Evolutionary conservation across 2,329 filamentous ascomycete genomes (phyloP).

Genomic region (Penicillium brevicompactum): DNA sequence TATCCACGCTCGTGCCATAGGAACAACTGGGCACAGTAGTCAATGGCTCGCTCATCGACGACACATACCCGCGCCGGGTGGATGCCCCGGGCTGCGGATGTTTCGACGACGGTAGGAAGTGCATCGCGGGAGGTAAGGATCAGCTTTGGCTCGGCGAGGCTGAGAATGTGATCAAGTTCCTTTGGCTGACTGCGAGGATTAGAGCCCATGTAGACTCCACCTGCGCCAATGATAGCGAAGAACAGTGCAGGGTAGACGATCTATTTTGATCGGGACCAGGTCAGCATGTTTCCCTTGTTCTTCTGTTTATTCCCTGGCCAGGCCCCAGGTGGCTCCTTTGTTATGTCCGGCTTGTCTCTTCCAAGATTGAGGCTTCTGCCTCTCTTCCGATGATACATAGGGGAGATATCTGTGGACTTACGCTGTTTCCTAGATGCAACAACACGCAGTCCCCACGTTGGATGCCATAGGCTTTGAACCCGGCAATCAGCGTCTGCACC

Average conservation of each 20-base stretch:
- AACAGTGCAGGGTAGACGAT: conserved; percentile 44
- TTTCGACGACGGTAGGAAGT: conserved; percentile 39
- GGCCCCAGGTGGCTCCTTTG: no score
- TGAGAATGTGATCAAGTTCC: conserved; percentile 52
- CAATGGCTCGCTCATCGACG: conserved; percentile 36
- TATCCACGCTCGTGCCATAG: conserved; percentile 28
- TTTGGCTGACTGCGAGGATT: conserved; percentile 51
- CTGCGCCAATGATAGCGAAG: conserved; percentile 47
- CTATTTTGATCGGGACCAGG: conserved; percentile 23
- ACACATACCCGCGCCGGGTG: conserved; percentile 37
- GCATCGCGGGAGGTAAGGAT: conserved; percentile 48
- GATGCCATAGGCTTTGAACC: conserved; percentile 42
- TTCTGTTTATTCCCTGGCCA: not conserved
- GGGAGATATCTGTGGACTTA: conserved; percentile 26
- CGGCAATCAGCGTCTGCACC: conserved; percentile 44
- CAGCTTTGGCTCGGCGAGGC: conserved; percentile 47
- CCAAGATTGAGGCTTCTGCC: not conserved
- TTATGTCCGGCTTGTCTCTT: no score
- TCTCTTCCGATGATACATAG: not conserved
- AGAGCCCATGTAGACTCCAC: conserved; percentile 54
- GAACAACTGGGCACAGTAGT: conserved; percentile 33
- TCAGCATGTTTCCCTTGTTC: conserved; percentile 19
- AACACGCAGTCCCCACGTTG: conserved; percentile 46
- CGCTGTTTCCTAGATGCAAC: conserved; percentile 46
- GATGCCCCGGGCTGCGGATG: conserved; percentile 35